A percentile compares a stretch with the other conserved stretches of the same genome.
Conservation (phyloP, 1,284 basidiomycete genomes). For the Cutaneotrichosporon sp. region DNA sequence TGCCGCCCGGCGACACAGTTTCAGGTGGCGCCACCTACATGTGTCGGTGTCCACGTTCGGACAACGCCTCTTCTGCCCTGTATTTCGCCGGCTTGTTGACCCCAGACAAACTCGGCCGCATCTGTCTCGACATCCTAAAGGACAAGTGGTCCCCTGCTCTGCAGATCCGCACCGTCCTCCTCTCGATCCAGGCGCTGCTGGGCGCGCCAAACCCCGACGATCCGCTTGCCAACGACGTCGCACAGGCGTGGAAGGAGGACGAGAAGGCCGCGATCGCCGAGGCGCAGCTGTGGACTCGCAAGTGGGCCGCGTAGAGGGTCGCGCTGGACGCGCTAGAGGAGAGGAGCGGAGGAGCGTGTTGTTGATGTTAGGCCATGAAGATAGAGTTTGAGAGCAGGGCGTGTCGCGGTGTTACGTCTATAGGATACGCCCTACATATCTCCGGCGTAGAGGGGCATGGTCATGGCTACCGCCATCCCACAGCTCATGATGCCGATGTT, state of each 20-base stretch:
- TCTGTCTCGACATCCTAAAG: conserved; percentile 97
- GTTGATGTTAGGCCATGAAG: background rate
- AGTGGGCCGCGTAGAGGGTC: conserved; percentile 10
- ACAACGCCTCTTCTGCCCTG: too few relatives aligned
- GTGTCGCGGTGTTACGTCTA: too few relatives aligned
- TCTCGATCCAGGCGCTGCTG: conserved; percentile 92
- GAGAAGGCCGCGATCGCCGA: conserved; percentile 85
- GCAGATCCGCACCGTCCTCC: conserved; percentile 93
- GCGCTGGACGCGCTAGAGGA: background rate
- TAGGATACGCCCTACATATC: too few relatives aligned
- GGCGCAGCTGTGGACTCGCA: conserved; percentile 80
- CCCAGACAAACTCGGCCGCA: conserved; percentile 91
- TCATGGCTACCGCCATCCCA: too few relatives aligned
- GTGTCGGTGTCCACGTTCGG: too few relatives aligned
- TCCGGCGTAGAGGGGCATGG: too few relatives aligned
- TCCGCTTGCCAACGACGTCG: conserved; percentile 83
- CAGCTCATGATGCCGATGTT: too few relatives aligned
- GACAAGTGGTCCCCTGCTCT: conserved; percentile 99
- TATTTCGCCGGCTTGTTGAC: too few relatives aligned
- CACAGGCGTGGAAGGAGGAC: conserved; percentile 98
- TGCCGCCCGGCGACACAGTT: too few relatives aligned
- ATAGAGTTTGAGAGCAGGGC: too few relatives aligned
- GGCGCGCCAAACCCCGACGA: conserved; percentile 98
- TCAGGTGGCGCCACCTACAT: too few relatives aligned
- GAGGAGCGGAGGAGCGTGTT: background rate